Percentiles rank a stretch among this genome's conserved stretches.
These are phyloP conservation scores for Colletotrichum theobromicola DNA, from an alignment of 2,329 filamentous ascomycete genomes.

Conservation along the genomic window DNA sequence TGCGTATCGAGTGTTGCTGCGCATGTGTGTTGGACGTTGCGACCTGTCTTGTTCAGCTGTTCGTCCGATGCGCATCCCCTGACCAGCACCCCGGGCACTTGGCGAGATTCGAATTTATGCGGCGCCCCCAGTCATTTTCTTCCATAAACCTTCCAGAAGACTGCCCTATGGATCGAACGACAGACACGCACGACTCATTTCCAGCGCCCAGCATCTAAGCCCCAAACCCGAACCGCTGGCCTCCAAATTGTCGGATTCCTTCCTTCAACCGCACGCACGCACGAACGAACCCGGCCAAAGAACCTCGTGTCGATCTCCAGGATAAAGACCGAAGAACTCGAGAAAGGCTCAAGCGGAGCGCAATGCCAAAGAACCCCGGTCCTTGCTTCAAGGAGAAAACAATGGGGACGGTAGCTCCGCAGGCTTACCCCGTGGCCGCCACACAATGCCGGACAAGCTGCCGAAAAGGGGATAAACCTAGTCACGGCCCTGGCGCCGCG, in stretches of 20 bases:
- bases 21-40: neutral
- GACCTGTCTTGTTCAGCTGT: neutral
- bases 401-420: neutral
- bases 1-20: neutral
- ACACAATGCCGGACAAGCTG: neutral
- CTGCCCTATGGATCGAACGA: neutral
- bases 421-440: neutral
- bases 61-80: constrained; percentile 10
- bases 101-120: constrained; percentile 15
- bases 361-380: neutral
- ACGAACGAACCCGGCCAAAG: neutral
- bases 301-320: constrained; percentile 16
- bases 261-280: neutral
- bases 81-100: neutral
- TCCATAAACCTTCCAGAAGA: constrained; percentile 10
- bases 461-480: constrained; percentile 4
- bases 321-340: neutral
- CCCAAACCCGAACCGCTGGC: neutral
- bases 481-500: neutral
- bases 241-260: neutral
- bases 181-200: constrained; percentile 1
- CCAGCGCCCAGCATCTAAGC: constrained; percentile 1
- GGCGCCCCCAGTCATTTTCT: neutral
- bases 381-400: constrained; percentile 7
- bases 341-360: neutral